Base-by-base conservation (phyloP, 192 early-diverging fungal species). In the Chytriomyces sp. region DNA sequence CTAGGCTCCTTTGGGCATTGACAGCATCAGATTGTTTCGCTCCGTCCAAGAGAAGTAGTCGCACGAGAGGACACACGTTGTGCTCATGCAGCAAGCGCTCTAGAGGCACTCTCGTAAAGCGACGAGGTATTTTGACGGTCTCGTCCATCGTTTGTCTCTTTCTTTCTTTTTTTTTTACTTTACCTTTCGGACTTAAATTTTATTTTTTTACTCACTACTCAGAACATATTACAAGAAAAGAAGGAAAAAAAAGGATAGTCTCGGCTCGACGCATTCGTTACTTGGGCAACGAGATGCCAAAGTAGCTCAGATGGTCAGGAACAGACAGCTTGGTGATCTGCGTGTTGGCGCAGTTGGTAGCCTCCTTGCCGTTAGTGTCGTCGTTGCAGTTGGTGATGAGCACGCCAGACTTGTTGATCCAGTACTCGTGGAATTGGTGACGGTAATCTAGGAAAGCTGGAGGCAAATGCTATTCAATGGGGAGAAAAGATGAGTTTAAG, bases 341-440 rank as follows among this genome's bases (percentile, higher is more conserved):
- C 35, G 35, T 35, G 50, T 70, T 53, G 20, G 50, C 18, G 45
- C 62, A 64, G 8, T 64, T 64, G 5, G 18, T 28, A 64, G 18
- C 62, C 26, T 64, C 62, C 18, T 28, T 11, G n/a, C 28, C 11
- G n/a, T 64, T 8, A 3, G 8, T 13, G 8, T 50, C 59, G 48
- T 82, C 74, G 18, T 77, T 48, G 72, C 80, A 82, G 35, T 35
- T 35, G n/a, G 16, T 18, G 16, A 59, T 43, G 3, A 67, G 11
- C 23, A 9, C 47, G 5, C 76, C 76, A 8, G 28, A 61, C 35
- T n/a, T 8, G 71, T 67, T 46, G 28, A 78, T 68, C 80, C 76
- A 78, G 61, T 61, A 53, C 63, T 82, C 76, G 18, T 72, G 45
- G 13, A 20, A 50, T 45, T 68, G 64, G 80, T 82, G 80, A 48